Conservation (phyloP, 2,329 filamentous ascomycete species). For the Colletotrichum abscissum region DNA sequence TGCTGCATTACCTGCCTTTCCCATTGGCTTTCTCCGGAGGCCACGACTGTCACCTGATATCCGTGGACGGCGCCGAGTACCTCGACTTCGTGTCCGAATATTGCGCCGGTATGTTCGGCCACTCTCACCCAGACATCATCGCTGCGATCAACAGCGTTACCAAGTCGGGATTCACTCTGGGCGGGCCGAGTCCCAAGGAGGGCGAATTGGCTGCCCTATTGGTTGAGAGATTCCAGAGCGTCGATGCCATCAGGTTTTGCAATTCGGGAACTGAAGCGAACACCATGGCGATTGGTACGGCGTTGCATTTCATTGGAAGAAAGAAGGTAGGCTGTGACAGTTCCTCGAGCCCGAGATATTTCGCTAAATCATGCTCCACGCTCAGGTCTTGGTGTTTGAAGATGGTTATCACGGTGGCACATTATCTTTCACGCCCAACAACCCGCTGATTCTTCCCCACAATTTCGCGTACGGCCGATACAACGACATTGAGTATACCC, state of each 20-base stretch:
- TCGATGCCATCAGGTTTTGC: constrained; percentile 69
- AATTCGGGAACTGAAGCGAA: constrained; percentile 77
- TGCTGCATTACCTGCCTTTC: constrained; percentile 57
- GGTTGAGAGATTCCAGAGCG: constrained; percentile 59
- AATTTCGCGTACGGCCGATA: constrained; percentile 72
- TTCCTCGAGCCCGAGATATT: not conserved
- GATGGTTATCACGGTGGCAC: constrained; percentile 64
- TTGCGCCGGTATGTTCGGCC: constrained; percentile 74
- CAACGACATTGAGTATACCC: constrained; percentile 64
- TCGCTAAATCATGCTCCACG: not conserved
- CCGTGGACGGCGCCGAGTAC: constrained; percentile 59
- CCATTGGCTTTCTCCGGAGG: constrained; percentile 54
- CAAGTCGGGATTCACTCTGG: constrained; percentile 63
- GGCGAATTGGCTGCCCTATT: constrained; percentile 61
- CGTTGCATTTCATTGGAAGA: constrained; percentile 57
- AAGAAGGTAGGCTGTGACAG: constrained; percentile 48
- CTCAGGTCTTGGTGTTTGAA: constrained; percentile 54
- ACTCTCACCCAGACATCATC: constrained; percentile 67
- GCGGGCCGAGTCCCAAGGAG: constrained; percentile 64
- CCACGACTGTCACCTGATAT: constrained; percentile 48
- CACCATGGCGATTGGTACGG: constrained; percentile 66
- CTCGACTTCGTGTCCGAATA: constrained; percentile 72
- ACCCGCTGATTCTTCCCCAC: constrained; percentile 56
- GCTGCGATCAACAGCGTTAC: constrained; percentile 58
- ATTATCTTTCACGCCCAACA: constrained; percentile 48